A percentile compares a stretch with the other conserved stretches of the same genome.
These are phyloP conservation scores for Hypholoma sublateritium DNA, from an alignment of 768 basidiomycete genomes.

Conservation along the genomic window DNA sequence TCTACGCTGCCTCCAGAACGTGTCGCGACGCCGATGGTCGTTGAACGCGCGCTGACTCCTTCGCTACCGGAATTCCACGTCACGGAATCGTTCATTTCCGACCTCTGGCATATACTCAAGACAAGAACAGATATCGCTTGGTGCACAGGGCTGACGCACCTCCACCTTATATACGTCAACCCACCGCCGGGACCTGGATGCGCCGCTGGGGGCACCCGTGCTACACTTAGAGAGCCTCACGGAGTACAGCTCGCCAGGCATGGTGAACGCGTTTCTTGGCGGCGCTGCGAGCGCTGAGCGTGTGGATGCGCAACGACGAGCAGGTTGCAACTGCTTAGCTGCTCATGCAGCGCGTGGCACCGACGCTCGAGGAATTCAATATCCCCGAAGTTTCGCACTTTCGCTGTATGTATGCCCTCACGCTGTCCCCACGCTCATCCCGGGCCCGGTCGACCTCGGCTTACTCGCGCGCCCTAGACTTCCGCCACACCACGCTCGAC, in stretches of 20 bases:
- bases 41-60: conserved; percentile 66
- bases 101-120: conserved; percentile 50
- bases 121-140: conserved; percentile 42
- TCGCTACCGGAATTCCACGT: conserved; percentile 80
- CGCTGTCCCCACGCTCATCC: neutral
- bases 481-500: conserved; percentile 3
- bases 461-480: neutral
- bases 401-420: neutral
- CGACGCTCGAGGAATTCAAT: conserved; percentile 6
- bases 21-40: conserved; percentile 38
- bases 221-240: neutral
- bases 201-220: neutral
- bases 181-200: neutral
- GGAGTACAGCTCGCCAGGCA: neutral
- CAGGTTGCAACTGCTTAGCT: conserved; percentile 4
- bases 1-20: conserved; percentile 17
- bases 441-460: conserved; percentile 9
- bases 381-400: conserved; percentile 11
- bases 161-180: conserved; percentile 2
- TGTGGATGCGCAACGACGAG: conserved; percentile 9
- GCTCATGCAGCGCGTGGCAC: conserved; percentile 4
- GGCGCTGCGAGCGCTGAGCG: neutral
- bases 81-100: conserved; percentile 44
- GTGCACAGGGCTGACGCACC: neutral
- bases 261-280: neutral